These are phyloP conservation scores for Ascochyta viciae-villosae DNA, from an alignment of 2,329 filamentous ascomycete genomes.

Conservation along the genomic window DNA sequence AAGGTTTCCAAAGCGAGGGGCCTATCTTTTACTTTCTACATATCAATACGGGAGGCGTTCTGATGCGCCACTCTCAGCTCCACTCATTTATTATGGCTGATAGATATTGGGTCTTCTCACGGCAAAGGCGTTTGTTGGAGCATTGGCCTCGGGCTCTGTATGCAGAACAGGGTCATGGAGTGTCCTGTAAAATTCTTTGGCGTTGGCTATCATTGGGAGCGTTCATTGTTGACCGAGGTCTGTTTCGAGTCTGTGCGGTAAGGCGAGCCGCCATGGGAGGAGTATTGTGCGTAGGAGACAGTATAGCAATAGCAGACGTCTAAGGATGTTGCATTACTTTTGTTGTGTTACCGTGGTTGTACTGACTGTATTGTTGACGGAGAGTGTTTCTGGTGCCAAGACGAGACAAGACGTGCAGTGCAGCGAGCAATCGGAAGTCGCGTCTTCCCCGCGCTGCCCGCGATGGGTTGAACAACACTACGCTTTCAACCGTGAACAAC, in stretches of 20 bases:
- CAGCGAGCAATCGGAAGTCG: conserved; percentile 24
- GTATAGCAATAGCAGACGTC: conserved; percentile 9
- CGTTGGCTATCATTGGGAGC: conserved; percentile 13
- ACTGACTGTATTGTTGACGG: neutral
- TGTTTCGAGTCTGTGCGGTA: neutral
- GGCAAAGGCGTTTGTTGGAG: conserved; percentile 30
- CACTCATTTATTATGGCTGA: conserved; percentile 39
- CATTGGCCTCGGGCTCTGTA: conserved; percentile 7
- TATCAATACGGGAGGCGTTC: conserved; percentile 27
- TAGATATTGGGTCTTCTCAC: conserved; percentile 27
- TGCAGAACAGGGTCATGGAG: conserved; percentile 6
- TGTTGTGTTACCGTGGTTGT: no score
- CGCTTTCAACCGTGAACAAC: neutral
- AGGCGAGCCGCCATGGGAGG: neutral
- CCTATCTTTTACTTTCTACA: conserved; percentile 8
- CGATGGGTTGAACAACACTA: neutral
- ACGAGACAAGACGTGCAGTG: neutral
- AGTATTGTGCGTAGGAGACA: neutral
- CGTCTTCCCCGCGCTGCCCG: conserved; percentile 31
- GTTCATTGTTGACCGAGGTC: conserved; percentile 3
- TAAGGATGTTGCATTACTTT: neutral
- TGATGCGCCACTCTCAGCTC: conserved; percentile 33
- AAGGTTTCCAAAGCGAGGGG: neutral
- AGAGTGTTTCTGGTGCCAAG: conserved; percentile 1
- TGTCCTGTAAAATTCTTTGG: conserved; percentile 11